Percentiles rank a stretch among this genome's conserved stretches.
Evolutionary conservation across 2,329 filamentous ascomycete genomes (phyloP).

Genomic region (Dryadomyces quercus-mongolicae): DNA sequence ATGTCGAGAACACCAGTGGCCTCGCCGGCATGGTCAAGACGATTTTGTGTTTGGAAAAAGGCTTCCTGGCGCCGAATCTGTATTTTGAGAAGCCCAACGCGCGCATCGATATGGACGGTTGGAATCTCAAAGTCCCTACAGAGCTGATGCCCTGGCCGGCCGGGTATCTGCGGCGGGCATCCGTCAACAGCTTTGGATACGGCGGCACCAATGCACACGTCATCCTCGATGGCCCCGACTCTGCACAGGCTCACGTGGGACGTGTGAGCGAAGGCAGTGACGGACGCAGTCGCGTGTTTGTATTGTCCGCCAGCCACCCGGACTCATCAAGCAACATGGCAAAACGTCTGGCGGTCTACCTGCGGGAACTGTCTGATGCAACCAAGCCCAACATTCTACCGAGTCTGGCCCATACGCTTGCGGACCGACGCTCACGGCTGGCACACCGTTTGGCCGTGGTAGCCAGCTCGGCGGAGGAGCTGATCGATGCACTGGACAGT

Average conservation of each 20-base stretch:
- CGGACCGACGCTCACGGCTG: conserved; percentile 7
- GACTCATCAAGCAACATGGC: conserved; percentile 1
- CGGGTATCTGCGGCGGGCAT: conserved; percentile 12
- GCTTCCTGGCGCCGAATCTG: conserved; percentile 20
- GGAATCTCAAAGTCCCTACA: conserved; percentile 15
- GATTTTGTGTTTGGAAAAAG: conserved; percentile 25
- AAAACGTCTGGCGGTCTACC: conserved; percentile 1
- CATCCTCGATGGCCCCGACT: conserved; percentile 6
- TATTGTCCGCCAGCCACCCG: conserved; percentile 12
- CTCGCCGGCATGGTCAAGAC: conserved; percentile 31
- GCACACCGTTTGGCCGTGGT: conserved; percentile 3
- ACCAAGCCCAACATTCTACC: neutral
- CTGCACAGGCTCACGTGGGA: neutral
- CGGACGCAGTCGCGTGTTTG: conserved; percentile 21
- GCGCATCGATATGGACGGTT: conserved; percentile 29
- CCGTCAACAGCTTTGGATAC: conserved; percentile 34
- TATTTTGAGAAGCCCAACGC: conserved; percentile 32
- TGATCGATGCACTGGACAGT: neutral
- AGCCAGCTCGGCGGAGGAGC: neutral
- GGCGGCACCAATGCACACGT: conserved; percentile 19
- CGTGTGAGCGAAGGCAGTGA: too few relatives aligned
- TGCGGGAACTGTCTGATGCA: neutral
- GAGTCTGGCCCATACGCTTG: conserved; percentile 21
- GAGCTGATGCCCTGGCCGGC: neutral
- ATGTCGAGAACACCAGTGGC: conserved; percentile 33